A percentile compares a stretch with the other conserved stretches of the same genome.
phyloP scores from a whole-genome alignment of 2,329 filamentous ascomycete species.

The Fusarium xyrophilum region DNA sequence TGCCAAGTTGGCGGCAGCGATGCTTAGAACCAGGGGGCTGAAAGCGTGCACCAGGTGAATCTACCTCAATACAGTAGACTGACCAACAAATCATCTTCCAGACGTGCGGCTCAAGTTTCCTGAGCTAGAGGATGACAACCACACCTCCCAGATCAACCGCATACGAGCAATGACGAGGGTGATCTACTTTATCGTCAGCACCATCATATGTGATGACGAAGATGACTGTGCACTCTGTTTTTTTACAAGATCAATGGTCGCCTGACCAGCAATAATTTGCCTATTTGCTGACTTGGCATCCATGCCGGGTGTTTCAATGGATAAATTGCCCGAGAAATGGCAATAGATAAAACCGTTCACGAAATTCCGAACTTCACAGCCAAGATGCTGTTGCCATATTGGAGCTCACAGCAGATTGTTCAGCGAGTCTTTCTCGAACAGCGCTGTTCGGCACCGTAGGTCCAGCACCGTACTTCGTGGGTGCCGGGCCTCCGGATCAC shows the following conservation, averaged over 20 bases:
- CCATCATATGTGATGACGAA: background rate
- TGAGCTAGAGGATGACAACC: slow-evolving; percentile 13
- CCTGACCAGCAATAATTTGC: slow-evolving; percentile 10
- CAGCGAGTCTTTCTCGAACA: background rate
- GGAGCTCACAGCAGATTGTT: background rate
- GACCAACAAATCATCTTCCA: background rate
- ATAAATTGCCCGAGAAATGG: background rate
- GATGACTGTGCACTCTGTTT: background rate
- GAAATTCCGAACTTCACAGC: background rate
- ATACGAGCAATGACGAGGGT: background rate
- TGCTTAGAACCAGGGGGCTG: background rate
- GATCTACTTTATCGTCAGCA: slow-evolving; percentile 1
- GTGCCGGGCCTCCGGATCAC: background rate
- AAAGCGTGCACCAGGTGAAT: background rate
- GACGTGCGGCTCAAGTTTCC: slow-evolving; percentile 1
- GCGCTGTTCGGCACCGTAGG: too few relatives aligned
- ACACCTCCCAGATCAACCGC: slow-evolving; percentile 1
- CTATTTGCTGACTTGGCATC: slow-evolving; percentile 12
- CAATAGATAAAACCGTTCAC: background rate
- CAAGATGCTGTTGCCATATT: background rate
- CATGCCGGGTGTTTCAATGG: background rate
- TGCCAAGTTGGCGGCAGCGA: background rate
- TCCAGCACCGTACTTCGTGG: background rate
- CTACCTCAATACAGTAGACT: background rate
- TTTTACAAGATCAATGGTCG: slow-evolving; percentile 22